Percentiles rank a stretch among this genome's conserved stretches.
These are phyloP conservation scores for Evansstolkia leycettana DNA, from an alignment of 495 filamentous ascomycete species.

Conservation along the genomic window DNA sequence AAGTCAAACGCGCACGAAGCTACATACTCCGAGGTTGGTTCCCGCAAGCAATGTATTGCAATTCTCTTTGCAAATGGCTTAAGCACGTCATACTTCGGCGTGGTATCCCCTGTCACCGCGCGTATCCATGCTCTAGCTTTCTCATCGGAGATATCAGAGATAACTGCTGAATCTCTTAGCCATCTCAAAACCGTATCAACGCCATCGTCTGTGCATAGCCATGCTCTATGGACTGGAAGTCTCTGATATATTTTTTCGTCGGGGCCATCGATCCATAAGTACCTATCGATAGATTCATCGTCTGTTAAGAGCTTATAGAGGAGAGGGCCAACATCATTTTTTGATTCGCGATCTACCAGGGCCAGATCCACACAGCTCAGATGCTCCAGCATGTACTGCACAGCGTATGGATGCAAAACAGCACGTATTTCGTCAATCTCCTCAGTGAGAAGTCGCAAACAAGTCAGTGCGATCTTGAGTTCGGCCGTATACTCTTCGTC, in stretches of 20 bases:
- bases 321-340: conserved; percentile 17
- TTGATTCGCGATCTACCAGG: conserved; percentile 18
- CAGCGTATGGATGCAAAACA: conserved; percentile 15
- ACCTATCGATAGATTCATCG: conserved; percentile 15
- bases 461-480: conserved; percentile 17
- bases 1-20: conserved; percentile 2
- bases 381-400: conserved; percentile 20
- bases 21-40: conserved; percentile 2
- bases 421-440: conserved; percentile 9
- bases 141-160: conserved; percentile 11
- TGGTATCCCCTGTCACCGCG: no score
- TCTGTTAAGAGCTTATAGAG: conserved; percentile 21
- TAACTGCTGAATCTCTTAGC: conserved; percentile 21
- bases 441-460: conserved; percentile 12
- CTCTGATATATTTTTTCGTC: neutral
- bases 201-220: conserved; percentile 17
- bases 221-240: conserved; percentile 7
- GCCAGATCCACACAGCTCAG: conserved; percentile 21
- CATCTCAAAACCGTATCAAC: conserved; percentile 17
- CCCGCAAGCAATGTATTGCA: conserved; percentile 9
- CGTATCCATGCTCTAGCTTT: conserved; percentile 4
- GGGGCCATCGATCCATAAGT: conserved; percentile 14
- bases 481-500: conserved; percentile 13
- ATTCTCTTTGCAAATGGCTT: conserved; percentile 6
- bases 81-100: conserved; percentile 10